Conservation (phyloP, 129 eudicot species). For the Flaveria robusta region DNA sequence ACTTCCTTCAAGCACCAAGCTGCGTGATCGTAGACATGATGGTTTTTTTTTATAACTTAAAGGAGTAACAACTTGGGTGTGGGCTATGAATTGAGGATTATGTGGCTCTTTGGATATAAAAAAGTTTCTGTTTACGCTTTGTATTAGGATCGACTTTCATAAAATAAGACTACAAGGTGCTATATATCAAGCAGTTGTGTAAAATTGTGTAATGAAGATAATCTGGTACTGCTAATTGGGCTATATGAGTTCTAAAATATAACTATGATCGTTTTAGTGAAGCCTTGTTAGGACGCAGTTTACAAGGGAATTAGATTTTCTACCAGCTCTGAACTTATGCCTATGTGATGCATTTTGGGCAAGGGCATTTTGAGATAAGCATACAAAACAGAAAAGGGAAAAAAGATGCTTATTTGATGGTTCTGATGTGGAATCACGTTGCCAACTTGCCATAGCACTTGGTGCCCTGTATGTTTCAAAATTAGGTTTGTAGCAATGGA, state of each 20-base stretch:
- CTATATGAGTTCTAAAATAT: not conserved
- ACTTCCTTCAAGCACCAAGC: slow-evolving; percentile 14
- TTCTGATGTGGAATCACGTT: slow-evolving; percentile 17
- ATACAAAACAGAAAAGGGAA: not conserved
- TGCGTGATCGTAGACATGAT: not conserved
- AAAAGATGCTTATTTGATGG: slow-evolving; percentile 18
- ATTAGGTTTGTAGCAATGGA: not conserved
- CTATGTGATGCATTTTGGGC: slow-evolving; percentile 11
- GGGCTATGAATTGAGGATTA: slow-evolving; percentile 16
- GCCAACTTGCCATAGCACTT: slow-evolving; percentile 6
- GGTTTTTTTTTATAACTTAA: slow-evolving; percentile 1
- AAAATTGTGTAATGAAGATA: not conserved
- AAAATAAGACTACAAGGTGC: not conserved
- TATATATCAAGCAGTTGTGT: slow-evolving; percentile 2
- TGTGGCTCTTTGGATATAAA: slow-evolving; percentile 11
- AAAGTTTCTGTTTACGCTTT: not conserved
- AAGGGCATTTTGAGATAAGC: slow-evolving; percentile 9
- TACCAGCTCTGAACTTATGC: slow-evolving; percentile 4
- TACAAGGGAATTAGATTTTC: slow-evolving; percentile 11
- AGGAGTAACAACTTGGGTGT: slow-evolving; percentile 14
- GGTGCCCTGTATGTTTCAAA: not conserved
- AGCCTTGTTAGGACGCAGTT: not conserved
- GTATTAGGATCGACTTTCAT: not conserved
- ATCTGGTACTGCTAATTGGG: slow-evolving; percentile 1
- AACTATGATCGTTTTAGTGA: not conserved